A percentile compares a stretch with the other conserved stretches of the same genome.
These are phyloP conservation scores for Saccharomyces mikatae DNA, from an alignment of 805 yeast genomes.

Conservation along the genomic window DNA sequence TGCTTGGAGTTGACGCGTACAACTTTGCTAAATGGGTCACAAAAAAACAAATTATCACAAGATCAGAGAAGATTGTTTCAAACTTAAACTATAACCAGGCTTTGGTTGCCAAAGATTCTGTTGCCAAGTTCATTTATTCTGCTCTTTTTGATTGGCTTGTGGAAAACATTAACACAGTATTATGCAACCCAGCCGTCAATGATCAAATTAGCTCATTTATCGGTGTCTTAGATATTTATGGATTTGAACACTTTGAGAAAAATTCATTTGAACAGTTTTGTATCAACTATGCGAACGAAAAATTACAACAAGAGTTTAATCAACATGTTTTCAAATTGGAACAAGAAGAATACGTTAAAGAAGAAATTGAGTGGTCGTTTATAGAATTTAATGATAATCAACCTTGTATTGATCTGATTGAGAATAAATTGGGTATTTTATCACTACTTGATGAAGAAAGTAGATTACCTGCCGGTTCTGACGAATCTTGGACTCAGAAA, in stretches of 20 bases:
- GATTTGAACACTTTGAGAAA: constrained; percentile 90
- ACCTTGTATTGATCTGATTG: constrained; percentile 91
- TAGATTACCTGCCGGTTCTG: constrained; percentile 87
- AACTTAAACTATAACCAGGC: constrained; percentile 80
- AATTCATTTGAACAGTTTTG: constrained; percentile 97
- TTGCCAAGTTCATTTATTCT: constrained; percentile 87
- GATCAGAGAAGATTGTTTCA: constrained; percentile 84
- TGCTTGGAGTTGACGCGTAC: constrained; percentile 69
- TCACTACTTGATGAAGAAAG: constrained; percentile 91
- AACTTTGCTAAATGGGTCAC: constrained; percentile 83
- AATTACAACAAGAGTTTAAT: constrained; percentile 92
- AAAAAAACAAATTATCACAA: constrained; percentile 85
- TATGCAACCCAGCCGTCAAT: constrained; percentile 66
- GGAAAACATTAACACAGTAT: constrained; percentile 67
- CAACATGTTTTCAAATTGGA: constrained; percentile 96
- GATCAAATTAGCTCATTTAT: constrained; percentile 62
- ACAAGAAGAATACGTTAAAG: constrained; percentile 88
- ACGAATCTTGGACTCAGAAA: constrained; percentile 85
- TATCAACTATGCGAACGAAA: constrained; percentile 93
- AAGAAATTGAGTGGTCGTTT: constrained; percentile 92
- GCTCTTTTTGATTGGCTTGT: constrained; percentile 95
- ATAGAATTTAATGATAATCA: constrained; percentile 94
- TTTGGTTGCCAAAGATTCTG: constrained; percentile 89
- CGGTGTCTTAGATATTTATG: constrained; percentile 95
- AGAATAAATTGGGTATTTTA: constrained; percentile 78